Base-by-base conservation (phyloP, 805 yeast species). In the Metschnikowia dekortorum region DNA sequence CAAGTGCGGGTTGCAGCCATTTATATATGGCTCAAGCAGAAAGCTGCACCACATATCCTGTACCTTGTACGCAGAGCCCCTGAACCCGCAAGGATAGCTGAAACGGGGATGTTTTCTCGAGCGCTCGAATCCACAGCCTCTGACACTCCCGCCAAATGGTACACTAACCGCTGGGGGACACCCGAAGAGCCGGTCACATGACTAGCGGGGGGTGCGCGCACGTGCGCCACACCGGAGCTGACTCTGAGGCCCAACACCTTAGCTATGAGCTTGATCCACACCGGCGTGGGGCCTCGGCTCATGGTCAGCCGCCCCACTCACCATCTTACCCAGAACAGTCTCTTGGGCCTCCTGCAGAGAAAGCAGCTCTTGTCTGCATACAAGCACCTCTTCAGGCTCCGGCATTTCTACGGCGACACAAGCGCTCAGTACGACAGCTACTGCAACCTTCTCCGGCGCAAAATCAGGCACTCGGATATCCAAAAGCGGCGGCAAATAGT, bases 371-470 rank as follows among this genome's bases (percentile, higher is more conserved):
- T 38, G 14, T 34, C 52, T 14, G 50, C 61, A 2, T 73, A 73
- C 52, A 71, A 66, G 51, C 63, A 58, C 42, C 65, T 73, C 39
- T 71, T 55, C 53, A 58, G 61, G 32, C 58, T 73, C 18, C 61
- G 77, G 14, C 53, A 62, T 31, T 41, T 66, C 39, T 52, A 66
- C 4, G 61, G 59, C 30, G 50, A 50, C 6, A 58, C 56, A 8
- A 35, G 36, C 18, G 39, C 22, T 14, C 53, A 49, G 31, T 47
- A 46, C 40, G 2, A 30, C 42, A 50, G 55, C 30, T 69, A 63
- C 51, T 50, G 50, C 28, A 59, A 54, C 8, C 44, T 64, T 9
- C 34, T 71, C 39, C 60, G 69, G 46, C 56, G 73, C 37, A 51
- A 44, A 22, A 66, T 71, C 38, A 8, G 22, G 9, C 43, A 29